A percentile compares a stretch with the other conserved stretches of the same genome.
These are phyloP conservation scores for Phytophthora pistaciae DNA, from an alignment of 352 stramenopile genomes.

Conservation along the genomic window DNA sequence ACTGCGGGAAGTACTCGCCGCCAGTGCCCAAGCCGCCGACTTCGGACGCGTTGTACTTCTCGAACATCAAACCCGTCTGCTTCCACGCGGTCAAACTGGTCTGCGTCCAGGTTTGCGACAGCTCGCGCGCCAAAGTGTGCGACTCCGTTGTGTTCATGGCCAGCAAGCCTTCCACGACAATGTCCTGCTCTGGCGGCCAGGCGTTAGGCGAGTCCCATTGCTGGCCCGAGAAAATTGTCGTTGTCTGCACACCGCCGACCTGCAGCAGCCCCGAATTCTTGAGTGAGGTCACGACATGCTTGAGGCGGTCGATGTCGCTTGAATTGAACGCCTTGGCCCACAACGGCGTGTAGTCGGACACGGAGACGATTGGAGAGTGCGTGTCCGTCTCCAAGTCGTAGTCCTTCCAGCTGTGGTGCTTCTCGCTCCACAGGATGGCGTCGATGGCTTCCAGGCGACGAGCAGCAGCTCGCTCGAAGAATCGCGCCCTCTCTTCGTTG, in stretches of 20 bases:
- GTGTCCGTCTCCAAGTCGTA: constrained; percentile 60
- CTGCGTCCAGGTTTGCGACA: constrained; percentile 72
- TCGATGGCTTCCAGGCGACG: constrained; percentile 67
- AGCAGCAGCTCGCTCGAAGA: constrained; percentile 55
- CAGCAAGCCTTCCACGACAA: constrained; percentile 83
- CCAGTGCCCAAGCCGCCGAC: constrained; percentile 73
- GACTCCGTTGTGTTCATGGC: constrained; percentile 57
- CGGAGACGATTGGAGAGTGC: constrained; percentile 57
- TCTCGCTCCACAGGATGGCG: constrained; percentile 73
- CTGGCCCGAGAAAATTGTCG: constrained; percentile 74
- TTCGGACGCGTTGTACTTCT: constrained; percentile 89
- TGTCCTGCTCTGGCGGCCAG: constrained; percentile 87
- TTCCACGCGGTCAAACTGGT: constrained; percentile 72
- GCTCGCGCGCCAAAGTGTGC: constrained; percentile 53
- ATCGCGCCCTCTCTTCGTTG: constrained; percentile 48
- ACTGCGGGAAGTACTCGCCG: constrained; percentile 91
- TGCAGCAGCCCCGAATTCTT: constrained; percentile 69
- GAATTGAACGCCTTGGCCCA: constrained; percentile 80
- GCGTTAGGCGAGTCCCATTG: constrained; percentile 91
- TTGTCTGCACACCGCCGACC: constrained; percentile 74
- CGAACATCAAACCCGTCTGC: constrained; percentile 86
- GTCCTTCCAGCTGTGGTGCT: constrained; percentile 73
- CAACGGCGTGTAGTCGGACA: constrained; percentile 81
- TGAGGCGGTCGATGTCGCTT: constrained; percentile 50
- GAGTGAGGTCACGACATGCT: constrained; percentile 58